phyloP scores from a whole-genome alignment of 202 grass and related monocot genomes.

The Miscanthus sacchariflorus region DNA sequence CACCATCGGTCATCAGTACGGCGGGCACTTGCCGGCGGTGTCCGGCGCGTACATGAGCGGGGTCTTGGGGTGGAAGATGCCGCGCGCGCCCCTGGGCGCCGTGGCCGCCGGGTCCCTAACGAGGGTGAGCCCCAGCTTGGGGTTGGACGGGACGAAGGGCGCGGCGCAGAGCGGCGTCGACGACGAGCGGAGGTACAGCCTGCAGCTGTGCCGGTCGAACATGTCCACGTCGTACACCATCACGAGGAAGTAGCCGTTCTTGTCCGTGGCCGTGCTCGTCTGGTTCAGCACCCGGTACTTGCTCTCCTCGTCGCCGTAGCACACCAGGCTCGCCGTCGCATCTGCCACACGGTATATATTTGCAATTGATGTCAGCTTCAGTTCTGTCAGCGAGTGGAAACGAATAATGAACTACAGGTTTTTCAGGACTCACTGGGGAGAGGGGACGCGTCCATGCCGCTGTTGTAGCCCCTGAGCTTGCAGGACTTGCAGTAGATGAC shows the following conservation, averaged over 20 bases:
- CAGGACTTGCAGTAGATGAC: constrained; percentile 70
- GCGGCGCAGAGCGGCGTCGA: constrained; percentile 50
- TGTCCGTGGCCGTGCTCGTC: constrained; percentile 55
- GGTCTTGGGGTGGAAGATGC: constrained; percentile 19
- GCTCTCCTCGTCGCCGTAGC: constrained; percentile 31
- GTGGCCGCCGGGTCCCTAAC: neutral
- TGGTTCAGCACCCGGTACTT: constrained; percentile 43
- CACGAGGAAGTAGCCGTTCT: constrained; percentile 63
- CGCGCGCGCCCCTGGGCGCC: constrained; percentile 26
- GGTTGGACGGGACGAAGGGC: constrained; percentile 40
- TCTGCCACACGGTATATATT: constrained; percentile 36
- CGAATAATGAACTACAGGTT: neutral
- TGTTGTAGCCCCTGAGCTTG: constrained; percentile 59
- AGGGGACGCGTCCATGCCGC: constrained; percentile 56
- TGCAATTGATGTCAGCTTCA: neutral
- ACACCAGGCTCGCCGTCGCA: constrained; percentile 64
- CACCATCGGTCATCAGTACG: neutral
- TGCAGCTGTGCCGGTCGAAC: constrained; percentile 53
- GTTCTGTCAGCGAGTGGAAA: neutral
- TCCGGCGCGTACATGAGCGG: constrained; percentile 52
- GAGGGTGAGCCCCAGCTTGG: constrained; percentile 37
- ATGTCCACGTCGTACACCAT: constrained; percentile 59
- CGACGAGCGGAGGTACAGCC: constrained; percentile 55
- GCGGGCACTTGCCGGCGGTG: constrained; percentile 36
- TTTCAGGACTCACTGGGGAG: constrained; percentile 52